These are phyloP conservation scores for Leccinum boreale DNA, from an alignment of 768 basidiomycete species.

Conservation along the genomic window DNA sequence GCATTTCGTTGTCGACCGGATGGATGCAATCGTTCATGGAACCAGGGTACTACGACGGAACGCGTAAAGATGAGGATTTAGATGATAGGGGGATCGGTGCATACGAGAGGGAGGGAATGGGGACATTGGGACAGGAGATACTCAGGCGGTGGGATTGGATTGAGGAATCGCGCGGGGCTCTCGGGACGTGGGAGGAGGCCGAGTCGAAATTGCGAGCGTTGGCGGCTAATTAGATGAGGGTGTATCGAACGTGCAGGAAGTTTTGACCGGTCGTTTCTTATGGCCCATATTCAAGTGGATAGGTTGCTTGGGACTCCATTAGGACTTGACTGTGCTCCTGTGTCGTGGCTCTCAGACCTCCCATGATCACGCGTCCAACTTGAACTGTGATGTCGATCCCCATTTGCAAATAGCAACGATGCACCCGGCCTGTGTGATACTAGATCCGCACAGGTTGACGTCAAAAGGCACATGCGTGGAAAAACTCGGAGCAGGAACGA, in stretches of 20 bases:
- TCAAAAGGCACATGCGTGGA: too few species aligned
- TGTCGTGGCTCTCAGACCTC: too few species aligned
- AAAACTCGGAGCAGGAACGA: too few species aligned
- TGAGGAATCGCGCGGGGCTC: conserved; percentile 4
- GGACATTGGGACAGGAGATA: conserved; percentile 11
- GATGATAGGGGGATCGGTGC: conserved; percentile 8
- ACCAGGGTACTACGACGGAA: conserved; percentile 23
- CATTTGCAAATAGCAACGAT: too few species aligned
- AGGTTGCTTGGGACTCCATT: not conserved
- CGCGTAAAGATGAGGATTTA: conserved; percentile 1
- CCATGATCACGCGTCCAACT: too few species aligned
- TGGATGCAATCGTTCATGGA: conserved; percentile 10
- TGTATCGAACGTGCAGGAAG: not conserved
- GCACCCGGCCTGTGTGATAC: too few species aligned
- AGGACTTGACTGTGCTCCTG: too few species aligned
- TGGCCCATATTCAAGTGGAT: not conserved
- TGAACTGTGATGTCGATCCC: too few species aligned
- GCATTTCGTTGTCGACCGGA: conserved; percentile 10
- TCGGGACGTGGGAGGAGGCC: conserved; percentile 17
- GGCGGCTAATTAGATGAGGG: not conserved
- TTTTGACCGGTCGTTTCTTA: not conserved
- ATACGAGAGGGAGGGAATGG: conserved; percentile 18
- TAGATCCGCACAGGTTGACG: too few species aligned
- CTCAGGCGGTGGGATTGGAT: conserved; percentile 14
- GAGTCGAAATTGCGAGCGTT: conserved; percentile 6